Conservation (phyloP, 179 eudicot genomes). For the Spinacia oleracea region DNA sequence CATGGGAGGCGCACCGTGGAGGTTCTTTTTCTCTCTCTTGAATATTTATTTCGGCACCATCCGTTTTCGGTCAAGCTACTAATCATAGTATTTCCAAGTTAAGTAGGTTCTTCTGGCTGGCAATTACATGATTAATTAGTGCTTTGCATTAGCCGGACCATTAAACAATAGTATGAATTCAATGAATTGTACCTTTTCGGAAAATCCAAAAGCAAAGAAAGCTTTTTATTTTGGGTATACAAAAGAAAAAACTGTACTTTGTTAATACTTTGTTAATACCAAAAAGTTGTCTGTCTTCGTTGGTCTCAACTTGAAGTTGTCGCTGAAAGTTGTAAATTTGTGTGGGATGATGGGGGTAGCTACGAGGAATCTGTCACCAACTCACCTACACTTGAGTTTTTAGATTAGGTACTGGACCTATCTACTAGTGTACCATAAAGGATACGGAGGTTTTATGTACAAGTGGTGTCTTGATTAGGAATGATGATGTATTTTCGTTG, state of each 20-base stretch:
- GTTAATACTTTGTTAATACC: neutral
- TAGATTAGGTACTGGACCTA: constrained; percentile 7
- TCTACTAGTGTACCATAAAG: neutral
- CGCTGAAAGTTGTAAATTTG: constrained; percentile 4
- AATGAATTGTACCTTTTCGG: neutral
- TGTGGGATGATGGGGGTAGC: constrained; percentile 5
- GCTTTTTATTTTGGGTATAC: neutral
- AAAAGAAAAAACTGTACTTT: neutral
- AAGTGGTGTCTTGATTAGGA: neutral
- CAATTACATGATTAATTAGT: constrained; percentile 16
- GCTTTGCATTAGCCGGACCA: neutral
- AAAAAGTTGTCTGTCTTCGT: constrained; percentile 15
- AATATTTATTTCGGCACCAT: neutral
- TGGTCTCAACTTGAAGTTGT: constrained; percentile 26
- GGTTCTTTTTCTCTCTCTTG: constrained; percentile 4
- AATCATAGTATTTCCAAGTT: constrained; percentile 24
- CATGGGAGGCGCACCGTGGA: too few relatives aligned
- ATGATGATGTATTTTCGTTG: neutral
- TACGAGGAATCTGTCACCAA: constrained; percentile 31
- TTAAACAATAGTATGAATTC: neutral
- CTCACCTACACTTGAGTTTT: constrained; percentile 3
- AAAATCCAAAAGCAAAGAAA: constrained; percentile 12
- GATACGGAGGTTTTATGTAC: constrained; percentile 3
- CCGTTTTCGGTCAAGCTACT: constrained; percentile 13
- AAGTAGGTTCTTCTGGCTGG: constrained; percentile 13